Base-by-base conservation (phyloP, 805 yeast genomes). In the Nakazawaea anatomiae region DNA sequence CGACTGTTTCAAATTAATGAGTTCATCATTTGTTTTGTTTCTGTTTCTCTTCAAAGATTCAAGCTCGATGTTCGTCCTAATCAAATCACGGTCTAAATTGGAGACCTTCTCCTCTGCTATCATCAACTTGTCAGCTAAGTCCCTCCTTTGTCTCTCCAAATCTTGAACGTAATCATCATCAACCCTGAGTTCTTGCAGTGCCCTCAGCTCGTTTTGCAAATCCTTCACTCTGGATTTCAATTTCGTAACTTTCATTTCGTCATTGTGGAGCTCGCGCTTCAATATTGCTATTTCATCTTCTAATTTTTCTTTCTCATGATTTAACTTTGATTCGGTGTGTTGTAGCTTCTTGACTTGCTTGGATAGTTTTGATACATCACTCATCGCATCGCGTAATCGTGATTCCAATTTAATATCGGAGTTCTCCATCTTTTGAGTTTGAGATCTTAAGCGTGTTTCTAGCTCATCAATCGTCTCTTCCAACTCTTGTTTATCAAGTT, bases 81-180 rank as follows among this genome's bases (percentile, higher is more conserved):
- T 60, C 40, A 58, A 40, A 9, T 53, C 39, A 34, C 46, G 47
- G 5, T 51, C 41, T 45, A 52, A 9, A 46, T 41, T 14, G 27
- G 34, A 8, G 27, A 61, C 38, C 10, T 52, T 54, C 10, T 55
- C 52, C 40, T 54, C 54, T 44, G 55, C 32, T 6, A 52, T 50
- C 6, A 56, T 48, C 44, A 59, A 39, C 27, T 52, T 52, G 44
- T 59, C 60, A 42, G 59, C 55, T 27, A 60, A 47, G 5, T 56
- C 50, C 38, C 53, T 43, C 45, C 59, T 52, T 44, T 61, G 62
- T 14, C 56, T 58, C 51, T 68, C 69, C 6, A 68, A 54, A 8
- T 61, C 61, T 1, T 65, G 60, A 10, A 67, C 47, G 40, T 63
- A 62, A n/a, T 60, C 57, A 39, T 58, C 60, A 38, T 59, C 57